These are phyloP conservation scores for Fraxinus pennsylvanica DNA, from an alignment of 257 asterid genomes.

Conservation along the genomic window DNA sequence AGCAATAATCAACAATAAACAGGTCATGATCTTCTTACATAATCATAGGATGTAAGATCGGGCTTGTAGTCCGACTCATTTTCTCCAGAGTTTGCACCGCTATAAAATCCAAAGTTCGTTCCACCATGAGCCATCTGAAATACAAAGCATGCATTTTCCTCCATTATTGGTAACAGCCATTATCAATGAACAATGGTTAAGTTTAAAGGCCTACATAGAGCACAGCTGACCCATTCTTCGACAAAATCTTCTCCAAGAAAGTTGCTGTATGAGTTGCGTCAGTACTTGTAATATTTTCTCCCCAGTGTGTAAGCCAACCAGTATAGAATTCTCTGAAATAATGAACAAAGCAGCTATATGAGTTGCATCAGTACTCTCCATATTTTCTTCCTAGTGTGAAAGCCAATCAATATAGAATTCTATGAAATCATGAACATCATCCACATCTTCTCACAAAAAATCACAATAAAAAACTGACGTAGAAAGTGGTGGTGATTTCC, in stretches of 20 bases:
- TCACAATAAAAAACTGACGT: conserved; percentile 51
- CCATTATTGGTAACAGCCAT: conserved; percentile 18
- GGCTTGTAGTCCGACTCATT: conserved; percentile 78
- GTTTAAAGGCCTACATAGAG: conserved; percentile 68
- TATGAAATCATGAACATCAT: conserved; percentile 15
- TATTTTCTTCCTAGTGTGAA: not conserved
- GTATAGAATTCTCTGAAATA: conserved; percentile 85
- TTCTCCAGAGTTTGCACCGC: conserved; percentile 88
- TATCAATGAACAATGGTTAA: conserved; percentile 27
- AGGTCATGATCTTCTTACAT: conserved; percentile 50
- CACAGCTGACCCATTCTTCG: conserved; percentile 85
- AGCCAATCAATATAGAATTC: not conserved
- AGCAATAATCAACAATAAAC: conserved; percentile 12
- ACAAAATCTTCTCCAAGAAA: conserved; percentile 71
- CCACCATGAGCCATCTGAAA: conserved; percentile 97
- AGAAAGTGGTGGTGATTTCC: conserved; percentile 93
- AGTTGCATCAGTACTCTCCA: not conserved
- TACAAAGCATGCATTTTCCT: conserved; percentile 19
- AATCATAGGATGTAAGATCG: conserved; percentile 95
- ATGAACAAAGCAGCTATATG: not conserved
- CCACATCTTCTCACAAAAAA: conserved; percentile 4
- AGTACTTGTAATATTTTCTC: conserved; percentile 77
- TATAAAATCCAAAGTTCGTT: conserved; percentile 89
- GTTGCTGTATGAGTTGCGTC: conserved; percentile 71
- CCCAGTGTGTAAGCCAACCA: conserved; percentile 99